A percentile compares a stretch with the other conserved stretches of the same genome.
Evolutionary conservation across 208 protist species (phyloP).

Genomic region (Leptomonas pyrrhocoris): DNA sequence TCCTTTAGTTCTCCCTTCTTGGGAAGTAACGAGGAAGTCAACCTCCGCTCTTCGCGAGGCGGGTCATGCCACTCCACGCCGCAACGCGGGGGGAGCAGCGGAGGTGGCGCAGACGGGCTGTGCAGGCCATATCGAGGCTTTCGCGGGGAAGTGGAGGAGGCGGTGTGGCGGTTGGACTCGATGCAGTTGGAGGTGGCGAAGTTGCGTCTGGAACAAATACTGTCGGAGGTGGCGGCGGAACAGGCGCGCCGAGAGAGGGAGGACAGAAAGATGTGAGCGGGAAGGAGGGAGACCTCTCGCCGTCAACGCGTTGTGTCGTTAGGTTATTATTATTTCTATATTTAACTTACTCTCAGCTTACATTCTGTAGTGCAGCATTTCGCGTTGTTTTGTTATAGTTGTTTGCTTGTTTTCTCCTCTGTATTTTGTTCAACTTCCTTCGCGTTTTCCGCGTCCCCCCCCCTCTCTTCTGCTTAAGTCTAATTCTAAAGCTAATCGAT

Average conservation of each 20-base stretch:
- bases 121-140: constrained; percentile 20
- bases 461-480: too few species aligned
- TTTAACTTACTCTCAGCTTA: too few species aligned
- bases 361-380: too few species aligned
- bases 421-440: too few species aligned
- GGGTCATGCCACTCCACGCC: constrained; percentile 8
- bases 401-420: too few species aligned
- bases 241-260: not conserved
- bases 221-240: constrained; percentile 20
- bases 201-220: constrained; percentile 35
- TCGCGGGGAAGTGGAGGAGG: constrained; percentile 31
- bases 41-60: not conserved
- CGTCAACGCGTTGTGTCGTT: not conserved
- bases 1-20: constrained; percentile 25
- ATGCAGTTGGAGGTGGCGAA: constrained; percentile 41
- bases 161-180: constrained; percentile 22
- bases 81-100: not conserved
- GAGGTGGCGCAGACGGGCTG: not conserved
- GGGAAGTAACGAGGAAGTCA: not conserved
- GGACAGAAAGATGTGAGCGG: too few species aligned
- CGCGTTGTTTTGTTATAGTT: too few species aligned
- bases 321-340: not conserved
- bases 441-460: too few species aligned
- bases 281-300: too few species aligned
- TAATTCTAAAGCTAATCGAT: too few species aligned